Percentiles rank a stretch among this genome's conserved stretches.
Conservation (phyloP, 306 rosid genomes). For the Senna tora region DNA sequence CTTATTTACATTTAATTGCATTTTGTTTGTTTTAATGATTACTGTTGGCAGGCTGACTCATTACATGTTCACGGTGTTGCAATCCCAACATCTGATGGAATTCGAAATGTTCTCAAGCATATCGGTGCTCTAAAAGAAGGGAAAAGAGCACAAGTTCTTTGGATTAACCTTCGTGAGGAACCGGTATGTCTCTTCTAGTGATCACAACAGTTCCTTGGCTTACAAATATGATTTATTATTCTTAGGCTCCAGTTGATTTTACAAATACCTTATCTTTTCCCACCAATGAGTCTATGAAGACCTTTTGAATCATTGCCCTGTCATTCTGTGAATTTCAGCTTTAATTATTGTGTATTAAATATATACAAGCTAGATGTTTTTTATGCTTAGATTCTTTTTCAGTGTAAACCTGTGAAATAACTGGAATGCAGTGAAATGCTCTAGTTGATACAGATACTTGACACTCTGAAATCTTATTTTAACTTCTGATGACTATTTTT, state of each 20-base stretch:
- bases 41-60: conserved; percentile 58
- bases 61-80: conserved; percentile 90
- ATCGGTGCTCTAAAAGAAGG: conserved; percentile 65
- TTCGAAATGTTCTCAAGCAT: conserved; percentile 77
- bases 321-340: background rate
- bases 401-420: conserved; percentile 2
- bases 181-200: conserved; percentile 51
- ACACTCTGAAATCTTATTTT: conserved; percentile 1
- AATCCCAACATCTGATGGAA: conserved; percentile 79
- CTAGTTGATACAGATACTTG: background rate
- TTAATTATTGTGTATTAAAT: background rate
- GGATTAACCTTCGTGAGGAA: conserved; percentile 96
- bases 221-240: background rate
- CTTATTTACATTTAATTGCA: background rate
- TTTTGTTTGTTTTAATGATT: conserved; percentile 3
- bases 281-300: background rate
- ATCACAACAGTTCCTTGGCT: background rate
- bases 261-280: background rate
- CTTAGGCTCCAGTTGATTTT: background rate
- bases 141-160: conserved; percentile 59
- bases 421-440: background rate
- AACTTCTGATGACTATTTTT: conserved; percentile 11
- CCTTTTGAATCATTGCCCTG: background rate
- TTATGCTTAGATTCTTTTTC: background rate
- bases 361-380: background rate